A percentile compares a stretch with the other conserved stretches of the same genome.
Conservation (phyloP, 108 stramenopile genomes). For the Mayamaea pseudoterrestris region DNA sequence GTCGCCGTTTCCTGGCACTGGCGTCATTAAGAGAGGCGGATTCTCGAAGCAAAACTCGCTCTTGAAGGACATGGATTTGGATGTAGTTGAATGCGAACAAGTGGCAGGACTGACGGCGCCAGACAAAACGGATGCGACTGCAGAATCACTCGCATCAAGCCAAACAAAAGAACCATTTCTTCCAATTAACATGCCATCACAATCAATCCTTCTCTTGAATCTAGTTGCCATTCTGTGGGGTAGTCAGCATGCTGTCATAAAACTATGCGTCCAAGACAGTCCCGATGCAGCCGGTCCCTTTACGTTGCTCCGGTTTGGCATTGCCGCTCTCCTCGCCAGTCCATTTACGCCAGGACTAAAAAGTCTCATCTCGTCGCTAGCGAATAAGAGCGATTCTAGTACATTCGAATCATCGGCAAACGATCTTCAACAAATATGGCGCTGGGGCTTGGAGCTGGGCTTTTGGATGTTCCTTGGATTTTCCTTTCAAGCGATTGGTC, state of each 20-base stretch:
- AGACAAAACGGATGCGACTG: too few relatives aligned
- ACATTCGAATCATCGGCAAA: slow-evolving; percentile 7
- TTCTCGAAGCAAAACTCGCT: too few relatives aligned
- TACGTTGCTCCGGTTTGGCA: slow-evolving; percentile 54
- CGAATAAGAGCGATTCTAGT: neutral
- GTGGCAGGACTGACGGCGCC: too few relatives aligned
- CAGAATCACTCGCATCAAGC: too few relatives aligned
- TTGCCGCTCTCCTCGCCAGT: slow-evolving; percentile 49
- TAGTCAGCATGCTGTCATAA: slow-evolving; percentile 76
- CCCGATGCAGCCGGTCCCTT: slow-evolving; percentile 38
- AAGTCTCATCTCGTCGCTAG: neutral
- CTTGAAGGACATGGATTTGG: too few relatives aligned
- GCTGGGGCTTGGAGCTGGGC: slow-evolving; percentile 69
- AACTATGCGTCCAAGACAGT: slow-evolving; percentile 44
- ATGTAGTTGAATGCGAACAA: too few relatives aligned
- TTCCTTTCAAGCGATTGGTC: slow-evolving; percentile 75
- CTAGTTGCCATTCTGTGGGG: slow-evolving; percentile 76
- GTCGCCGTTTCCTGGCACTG: too few relatives aligned
- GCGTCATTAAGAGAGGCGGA: too few relatives aligned
- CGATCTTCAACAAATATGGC: slow-evolving; percentile 17
- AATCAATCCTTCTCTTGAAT: slow-evolving; percentile 53
- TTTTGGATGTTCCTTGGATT: slow-evolving; percentile 83
- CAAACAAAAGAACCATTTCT: neutral
- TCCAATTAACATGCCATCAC: slow-evolving; percentile 13
- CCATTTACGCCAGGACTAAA: slow-evolving; percentile 37